These are phyloP conservation scores for Huntiella bhutanensis DNA, from an alignment of 2,329 filamentous ascomycete species.

Conservation along the genomic window DNA sequence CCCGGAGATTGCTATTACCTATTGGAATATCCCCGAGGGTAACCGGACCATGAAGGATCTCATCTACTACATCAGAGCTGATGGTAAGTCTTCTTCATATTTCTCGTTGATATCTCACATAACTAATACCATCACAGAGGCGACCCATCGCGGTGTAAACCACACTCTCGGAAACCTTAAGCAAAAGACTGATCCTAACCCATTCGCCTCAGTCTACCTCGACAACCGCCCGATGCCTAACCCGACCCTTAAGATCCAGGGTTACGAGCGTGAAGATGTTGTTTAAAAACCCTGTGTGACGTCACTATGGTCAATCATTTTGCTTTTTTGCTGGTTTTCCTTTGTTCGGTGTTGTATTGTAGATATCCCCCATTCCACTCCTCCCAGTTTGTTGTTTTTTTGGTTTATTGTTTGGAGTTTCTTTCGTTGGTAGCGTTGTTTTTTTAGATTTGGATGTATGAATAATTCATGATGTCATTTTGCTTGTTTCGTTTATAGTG, in stretches of 20 bases:
- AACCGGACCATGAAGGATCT: conserved; percentile 69
- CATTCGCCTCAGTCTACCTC: conserved; percentile 71
- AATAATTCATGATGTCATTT: too few species aligned
- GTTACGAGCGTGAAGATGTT: conserved; percentile 72
- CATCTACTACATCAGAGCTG: conserved; percentile 73
- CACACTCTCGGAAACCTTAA: conserved; percentile 82
- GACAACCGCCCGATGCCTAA: conserved; percentile 47
- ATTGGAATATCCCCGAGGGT: conserved; percentile 87
- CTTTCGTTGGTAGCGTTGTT: not conserved
- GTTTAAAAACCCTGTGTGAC: conserved; percentile 24
- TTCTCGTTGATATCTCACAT: not conserved
- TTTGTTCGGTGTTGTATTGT: not conserved
- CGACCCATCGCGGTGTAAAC: conserved; percentile 83
- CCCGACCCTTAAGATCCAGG: conserved; percentile 42
- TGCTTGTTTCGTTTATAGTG: too few species aligned
- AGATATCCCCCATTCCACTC: conserved; percentile 7
- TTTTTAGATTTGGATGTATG: too few species aligned
- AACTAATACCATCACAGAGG: conserved; percentile 32
- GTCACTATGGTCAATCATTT: too few species aligned
- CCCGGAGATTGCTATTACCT: conserved; percentile 72
- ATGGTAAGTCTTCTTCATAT: conserved; percentile 19
- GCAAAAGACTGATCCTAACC: conserved; percentile 75
- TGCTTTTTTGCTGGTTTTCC: not conserved
- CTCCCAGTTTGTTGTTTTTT: not conserved
- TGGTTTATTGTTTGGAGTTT: not conserved